Conservation (phyloP, 495 filamentous ascomycete genomes). For the Chaetomium fimeti region DNA sequence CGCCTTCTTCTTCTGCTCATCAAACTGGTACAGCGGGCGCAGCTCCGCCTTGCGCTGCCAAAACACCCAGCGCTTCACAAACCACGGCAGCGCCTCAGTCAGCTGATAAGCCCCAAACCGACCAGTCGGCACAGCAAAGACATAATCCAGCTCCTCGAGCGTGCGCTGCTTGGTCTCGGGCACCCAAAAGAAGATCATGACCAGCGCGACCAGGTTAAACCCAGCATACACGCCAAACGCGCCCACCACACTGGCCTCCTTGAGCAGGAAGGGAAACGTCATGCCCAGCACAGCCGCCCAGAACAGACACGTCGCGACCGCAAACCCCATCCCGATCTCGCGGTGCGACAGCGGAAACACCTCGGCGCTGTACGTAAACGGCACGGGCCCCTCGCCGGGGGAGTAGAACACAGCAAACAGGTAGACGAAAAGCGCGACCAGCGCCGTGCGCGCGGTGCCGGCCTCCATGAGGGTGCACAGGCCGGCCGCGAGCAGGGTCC, state of each 20-base stretch:
- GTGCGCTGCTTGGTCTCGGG: conserved; percentile 68
- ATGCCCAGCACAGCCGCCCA: conserved; percentile 65
- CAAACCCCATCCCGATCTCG: conserved; percentile 71
- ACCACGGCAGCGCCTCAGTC: conserved; percentile 62
- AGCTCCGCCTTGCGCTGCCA: conserved; percentile 52
- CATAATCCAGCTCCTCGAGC: conserved; percentile 79
- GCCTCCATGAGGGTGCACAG: conserved; percentile 62
- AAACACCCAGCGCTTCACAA: conserved; percentile 65
- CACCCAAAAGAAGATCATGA: conserved; percentile 67
- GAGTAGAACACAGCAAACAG: conserved; percentile 72
- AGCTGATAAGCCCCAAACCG: conserved; percentile 65
- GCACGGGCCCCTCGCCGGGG: conserved; percentile 78
- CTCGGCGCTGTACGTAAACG: conserved; percentile 78
- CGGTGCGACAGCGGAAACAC: conserved; percentile 73
- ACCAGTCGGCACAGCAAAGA: conserved; percentile 70
- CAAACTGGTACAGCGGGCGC: conserved; percentile 64
- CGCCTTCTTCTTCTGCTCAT: conserved; percentile 9
- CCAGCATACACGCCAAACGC: conserved; percentile 62
- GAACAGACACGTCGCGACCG: conserved; percentile 66
- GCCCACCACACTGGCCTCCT: conserved; percentile 50
- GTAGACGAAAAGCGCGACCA: conserved; percentile 70
- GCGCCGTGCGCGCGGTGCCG: conserved; percentile 54
- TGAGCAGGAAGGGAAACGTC: conserved; percentile 64
- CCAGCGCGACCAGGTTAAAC: conserved; percentile 60
- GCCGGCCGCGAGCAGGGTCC: conserved; percentile 71